These are phyloP conservation scores for Chaetomium olivaceum DNA, from an alignment of 2,329 filamentous ascomycete genomes.

Conservation along the genomic window DNA sequence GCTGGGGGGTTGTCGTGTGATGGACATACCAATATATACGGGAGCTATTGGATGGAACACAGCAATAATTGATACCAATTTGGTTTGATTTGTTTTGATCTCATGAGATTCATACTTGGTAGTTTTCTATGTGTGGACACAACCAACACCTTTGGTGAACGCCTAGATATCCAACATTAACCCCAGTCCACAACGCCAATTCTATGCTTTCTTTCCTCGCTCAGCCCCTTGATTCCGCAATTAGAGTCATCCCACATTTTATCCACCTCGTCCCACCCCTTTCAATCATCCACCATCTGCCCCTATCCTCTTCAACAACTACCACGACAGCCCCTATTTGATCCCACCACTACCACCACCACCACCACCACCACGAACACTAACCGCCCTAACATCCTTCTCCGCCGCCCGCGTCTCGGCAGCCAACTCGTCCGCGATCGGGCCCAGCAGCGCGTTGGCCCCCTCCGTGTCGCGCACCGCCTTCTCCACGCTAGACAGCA, in stretches of 20 bases:
- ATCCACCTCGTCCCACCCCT: neutral
- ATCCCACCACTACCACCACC: no score
- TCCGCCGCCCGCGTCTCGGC: constrained; percentile 51
- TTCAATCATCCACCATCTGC: neutral
- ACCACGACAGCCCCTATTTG: neutral
- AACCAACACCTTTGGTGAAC: neutral
- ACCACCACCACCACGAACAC: neutral
- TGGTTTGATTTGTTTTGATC: neutral
- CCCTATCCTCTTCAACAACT: neutral
- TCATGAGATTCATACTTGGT: neutral
- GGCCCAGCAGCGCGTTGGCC: constrained; percentile 52
- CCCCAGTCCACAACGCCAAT: neutral
- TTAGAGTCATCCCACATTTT: neutral
- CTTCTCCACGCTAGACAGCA: constrained; percentile 53
- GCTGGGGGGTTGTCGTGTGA: neutral
- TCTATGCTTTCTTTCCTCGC: neutral
- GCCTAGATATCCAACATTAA: constrained; percentile 4
- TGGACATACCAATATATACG: constrained; percentile 14
- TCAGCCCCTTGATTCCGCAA: neutral
- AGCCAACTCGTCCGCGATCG: constrained; percentile 49
- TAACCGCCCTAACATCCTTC: constrained; percentile 40
- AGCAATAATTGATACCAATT: constrained; percentile 4
- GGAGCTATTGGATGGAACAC: neutral
- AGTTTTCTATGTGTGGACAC: neutral
- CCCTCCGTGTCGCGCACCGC: constrained; percentile 56